phyloP scores from a whole-genome alignment of 2,329 filamentous ascomycete genomes.

The Dothiorella sarmentorum region DNA sequence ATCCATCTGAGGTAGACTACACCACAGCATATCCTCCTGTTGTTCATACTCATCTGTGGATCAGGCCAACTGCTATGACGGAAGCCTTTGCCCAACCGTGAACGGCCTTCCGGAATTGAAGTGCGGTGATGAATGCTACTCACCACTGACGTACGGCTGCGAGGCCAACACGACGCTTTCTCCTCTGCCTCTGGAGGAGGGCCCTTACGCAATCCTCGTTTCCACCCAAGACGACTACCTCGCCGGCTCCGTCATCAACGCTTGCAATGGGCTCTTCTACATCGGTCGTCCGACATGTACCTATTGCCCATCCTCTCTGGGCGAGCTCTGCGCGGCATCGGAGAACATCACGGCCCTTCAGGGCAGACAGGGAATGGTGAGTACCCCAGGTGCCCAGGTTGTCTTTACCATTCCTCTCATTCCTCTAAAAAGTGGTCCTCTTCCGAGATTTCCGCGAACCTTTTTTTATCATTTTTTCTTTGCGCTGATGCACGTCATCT shows the following conservation, averaged over 20 bases:
- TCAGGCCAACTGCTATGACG: neutral
- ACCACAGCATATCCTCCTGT: too few relatives aligned
- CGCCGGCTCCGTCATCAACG: neutral
- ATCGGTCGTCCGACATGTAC: neutral
- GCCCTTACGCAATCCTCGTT: neutral
- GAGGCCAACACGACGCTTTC: neutral
- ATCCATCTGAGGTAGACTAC: slow-evolving; percentile 2
- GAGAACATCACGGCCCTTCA: neutral
- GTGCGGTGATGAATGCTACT: slow-evolving; percentile 38
- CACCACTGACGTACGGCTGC: neutral
- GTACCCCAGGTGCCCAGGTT: too few relatives aligned
- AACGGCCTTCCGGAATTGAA: slow-evolving; percentile 28
- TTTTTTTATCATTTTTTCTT: too few relatives aligned
- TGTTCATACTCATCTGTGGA: neutral
- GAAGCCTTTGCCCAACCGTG: neutral
- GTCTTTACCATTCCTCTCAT: too few relatives aligned
- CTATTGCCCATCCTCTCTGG: neutral
- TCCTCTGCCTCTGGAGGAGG: neutral
- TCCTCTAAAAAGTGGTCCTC: too few relatives aligned
- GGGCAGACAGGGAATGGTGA: neutral
- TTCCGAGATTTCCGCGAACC: too few relatives aligned
- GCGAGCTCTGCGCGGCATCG: neutral
- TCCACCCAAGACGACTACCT: neutral
- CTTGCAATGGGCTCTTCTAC: neutral
- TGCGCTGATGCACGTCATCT: neutral